Base-by-base conservation (phyloP, 2,329 filamentous ascomycete species). In the Zymoseptoria brevis region DNA sequence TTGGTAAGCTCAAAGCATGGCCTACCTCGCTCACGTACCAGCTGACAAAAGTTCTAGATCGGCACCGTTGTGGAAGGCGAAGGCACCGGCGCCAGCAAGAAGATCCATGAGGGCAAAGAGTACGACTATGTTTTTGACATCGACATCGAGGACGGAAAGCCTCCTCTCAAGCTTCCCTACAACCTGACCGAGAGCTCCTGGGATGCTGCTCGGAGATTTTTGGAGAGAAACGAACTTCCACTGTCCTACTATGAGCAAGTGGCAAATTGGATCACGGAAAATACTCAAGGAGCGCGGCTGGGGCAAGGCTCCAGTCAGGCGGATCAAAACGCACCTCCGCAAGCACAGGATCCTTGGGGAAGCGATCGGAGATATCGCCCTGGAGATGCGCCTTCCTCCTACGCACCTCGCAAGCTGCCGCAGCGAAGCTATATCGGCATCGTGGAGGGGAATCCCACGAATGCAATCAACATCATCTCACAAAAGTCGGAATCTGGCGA, bases 101-200 rank as follows among this genome's bases (percentile, higher is more conserved):
- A 85, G 7, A 81, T 86, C 59, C 87, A 93, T 71, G 80, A 89
- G 1, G 93, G 93, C 30, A 84, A 96, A 71, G 89, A 93, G 62
- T 99, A 96, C 72, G 94, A 99, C 71, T 96, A 88, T 69, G 92
- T 99, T 8, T 97, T 97, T 66, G 92, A 96, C 70, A 92, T 96
- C 24, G 92, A 96, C 68, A 95, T 96, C 62, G 90, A 96, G 72
- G 93, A 96, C 69, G 93, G 91, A 56, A 93, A 95, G 70, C 92
- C 93, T 11, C 85, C 93, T 0, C 79, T 97, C 52, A 96, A 96
- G 74, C 80, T 97, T n/a, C 91, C 93, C 0, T 97, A 89, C 75
- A 96, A 97, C 72, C 81, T 93, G 11, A 90, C 88, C 1, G 88
- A 96, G 71, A 96, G 96, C 66, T 90, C 91, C 0, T 97, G 95